Conservation (phyloP, 1,139 yeast genomes). For the Lodderomyces margitis region DNA sequence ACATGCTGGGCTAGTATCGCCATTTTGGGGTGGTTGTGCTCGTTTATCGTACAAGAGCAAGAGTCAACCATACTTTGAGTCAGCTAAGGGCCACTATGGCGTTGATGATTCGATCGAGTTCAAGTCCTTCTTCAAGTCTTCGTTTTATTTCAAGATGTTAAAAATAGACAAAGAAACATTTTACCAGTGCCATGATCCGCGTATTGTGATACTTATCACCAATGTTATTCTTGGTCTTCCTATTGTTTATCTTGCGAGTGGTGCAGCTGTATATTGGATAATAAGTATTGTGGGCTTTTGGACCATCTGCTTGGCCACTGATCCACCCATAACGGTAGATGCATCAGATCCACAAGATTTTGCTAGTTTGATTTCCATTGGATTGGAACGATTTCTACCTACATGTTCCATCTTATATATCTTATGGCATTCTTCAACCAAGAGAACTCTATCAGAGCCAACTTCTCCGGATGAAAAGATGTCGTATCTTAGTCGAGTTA, state of each 20-base stretch:
- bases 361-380: constrained; percentile 64
- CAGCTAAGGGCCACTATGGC: constrained; percentile 46
- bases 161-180: constrained; percentile 22
- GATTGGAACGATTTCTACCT: constrained; percentile 75
- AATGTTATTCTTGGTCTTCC: constrained; percentile 64
- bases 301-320: constrained; percentile 78
- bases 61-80: constrained; percentile 45
- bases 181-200: constrained; percentile 63
- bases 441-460: constrained; percentile 28
- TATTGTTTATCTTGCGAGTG: constrained; percentile 53
- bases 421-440: constrained; percentile 61
- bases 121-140: constrained; percentile 70
- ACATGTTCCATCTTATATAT: constrained; percentile 67
- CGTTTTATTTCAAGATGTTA: constrained; percentile 55
- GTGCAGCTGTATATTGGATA: constrained; percentile 62
- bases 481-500: constrained; percentile 50
- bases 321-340: constrained; percentile 70
- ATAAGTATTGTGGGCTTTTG: constrained; percentile 72
- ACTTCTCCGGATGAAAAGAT: constrained; percentile 17
- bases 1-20: constrained; percentile 78
- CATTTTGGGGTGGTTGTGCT: constrained; percentile 80
- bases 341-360: constrained; percentile 53
- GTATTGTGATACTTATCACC: constrained; percentile 53
- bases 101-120: constrained; percentile 61
- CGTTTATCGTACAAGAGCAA: constrained; percentile 57